A percentile compares a stretch with the other conserved stretches of the same genome.
Evolutionary conservation across 768 basidiomycete genomes (phyloP).

Genomic region (Boletellus sp.): DNA sequence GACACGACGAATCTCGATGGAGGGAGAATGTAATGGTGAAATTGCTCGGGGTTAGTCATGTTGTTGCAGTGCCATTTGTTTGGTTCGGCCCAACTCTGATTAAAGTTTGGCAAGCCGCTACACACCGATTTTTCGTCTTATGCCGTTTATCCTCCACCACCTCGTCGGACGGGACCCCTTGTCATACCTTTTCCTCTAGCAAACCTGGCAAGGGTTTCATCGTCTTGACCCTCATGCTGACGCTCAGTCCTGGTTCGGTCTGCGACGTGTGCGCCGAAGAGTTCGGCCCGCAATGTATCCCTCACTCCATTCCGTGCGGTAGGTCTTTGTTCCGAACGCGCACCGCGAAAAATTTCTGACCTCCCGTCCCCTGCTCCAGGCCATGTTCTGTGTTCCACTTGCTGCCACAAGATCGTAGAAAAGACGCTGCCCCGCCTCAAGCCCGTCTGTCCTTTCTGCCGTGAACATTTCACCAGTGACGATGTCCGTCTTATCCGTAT

Average conservation of each 20-base stretch:
- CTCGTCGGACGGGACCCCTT: constrained; percentile 42
- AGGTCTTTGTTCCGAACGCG: not conserved
- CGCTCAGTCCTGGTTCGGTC: constrained; percentile 75
- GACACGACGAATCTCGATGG: too few species aligned
- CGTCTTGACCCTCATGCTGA: constrained; percentile 61
- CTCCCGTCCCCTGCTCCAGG: constrained; percentile 40
- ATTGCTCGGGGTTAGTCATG: not conserved
- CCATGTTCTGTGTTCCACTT: constrained; percentile 74
- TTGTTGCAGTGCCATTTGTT: constrained; percentile 27
- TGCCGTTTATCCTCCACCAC: constrained; percentile 49
- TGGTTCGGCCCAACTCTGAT: constrained; percentile 26
- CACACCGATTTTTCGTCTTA: constrained; percentile 34
- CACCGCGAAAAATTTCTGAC: constrained; percentile 23
- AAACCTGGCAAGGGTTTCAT: constrained; percentile 38
- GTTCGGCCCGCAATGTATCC: constrained; percentile 68
- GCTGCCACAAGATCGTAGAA: constrained; percentile 78
- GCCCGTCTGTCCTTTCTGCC: constrained; percentile 84
- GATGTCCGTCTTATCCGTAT: constrained; percentile 73
- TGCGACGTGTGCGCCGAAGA: constrained; percentile 92
- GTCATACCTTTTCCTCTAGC: constrained; percentile 38
- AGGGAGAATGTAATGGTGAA: not conserved
- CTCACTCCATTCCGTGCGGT: constrained; percentile 84
- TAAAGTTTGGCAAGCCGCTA: constrained; percentile 30
- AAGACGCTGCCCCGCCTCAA: constrained; percentile 67
- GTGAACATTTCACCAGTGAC: constrained; percentile 66